Evolutionary conservation across 345 rosid species (phyloP).

Genomic region (Reutealis trisperma): DNA sequence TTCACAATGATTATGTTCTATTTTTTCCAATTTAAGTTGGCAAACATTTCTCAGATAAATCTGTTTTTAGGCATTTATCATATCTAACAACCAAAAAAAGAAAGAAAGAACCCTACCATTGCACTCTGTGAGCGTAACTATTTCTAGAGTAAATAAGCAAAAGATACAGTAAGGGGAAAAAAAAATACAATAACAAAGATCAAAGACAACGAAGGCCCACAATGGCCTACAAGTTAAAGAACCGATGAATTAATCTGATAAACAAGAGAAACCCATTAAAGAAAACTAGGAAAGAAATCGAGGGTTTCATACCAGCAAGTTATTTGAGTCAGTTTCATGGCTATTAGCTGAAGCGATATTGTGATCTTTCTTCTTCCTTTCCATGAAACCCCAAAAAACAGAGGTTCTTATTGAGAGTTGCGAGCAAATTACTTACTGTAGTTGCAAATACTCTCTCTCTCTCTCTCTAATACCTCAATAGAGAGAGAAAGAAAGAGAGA

Average conservation of each 20-base stretch:
- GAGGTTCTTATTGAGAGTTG: background rate
- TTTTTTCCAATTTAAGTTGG: background rate
- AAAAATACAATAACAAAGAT: background rate
- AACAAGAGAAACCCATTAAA: background rate
- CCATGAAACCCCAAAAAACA: constrained; percentile 27
- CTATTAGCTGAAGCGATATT: constrained; percentile 11
- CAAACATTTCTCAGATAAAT: background rate
- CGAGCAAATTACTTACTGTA: background rate
- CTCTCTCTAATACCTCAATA: background rate
- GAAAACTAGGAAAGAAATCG: background rate
- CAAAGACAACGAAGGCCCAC: constrained; percentile 8
- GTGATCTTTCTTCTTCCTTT: constrained; percentile 31
- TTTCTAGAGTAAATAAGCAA: background rate
- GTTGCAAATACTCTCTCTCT: background rate
- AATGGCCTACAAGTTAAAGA: constrained; percentile 6
- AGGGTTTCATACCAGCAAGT: constrained; percentile 24
- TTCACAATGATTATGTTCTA: background rate
- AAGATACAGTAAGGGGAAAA: background rate
- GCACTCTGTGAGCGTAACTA: background rate
- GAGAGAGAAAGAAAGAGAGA: constrained; percentile 14
- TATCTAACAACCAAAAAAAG: background rate
- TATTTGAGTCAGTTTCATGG: constrained; percentile 26
- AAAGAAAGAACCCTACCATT: background rate
- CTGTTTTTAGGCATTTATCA: background rate
- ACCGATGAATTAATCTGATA: background rate